Base-by-base conservation (phyloP, 805 yeast genomes). In the Nakazawaea peltata region DNA sequence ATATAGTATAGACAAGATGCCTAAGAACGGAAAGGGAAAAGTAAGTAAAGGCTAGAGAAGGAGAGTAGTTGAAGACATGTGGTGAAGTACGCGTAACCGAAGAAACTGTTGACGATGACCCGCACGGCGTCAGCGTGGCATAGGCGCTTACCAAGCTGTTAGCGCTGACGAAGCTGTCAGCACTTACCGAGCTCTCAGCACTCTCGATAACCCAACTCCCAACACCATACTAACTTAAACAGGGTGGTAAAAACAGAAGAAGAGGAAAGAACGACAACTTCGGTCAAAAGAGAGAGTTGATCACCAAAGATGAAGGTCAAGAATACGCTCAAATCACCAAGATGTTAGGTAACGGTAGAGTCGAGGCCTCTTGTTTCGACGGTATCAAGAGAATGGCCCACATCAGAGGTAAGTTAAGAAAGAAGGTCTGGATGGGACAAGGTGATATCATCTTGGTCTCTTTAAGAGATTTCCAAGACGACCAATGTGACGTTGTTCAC, bases 401-500 rank as follows among this genome's bases (percentile, higher is more conserved):
- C 58, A 92, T 92, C 56, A 85, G 99, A 74, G 99, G 99, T 53
- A 92, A 92, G 60, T 75, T 92, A 67, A 84, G 99, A 75, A 92
- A 92, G 81, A 92, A 90, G 76, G 98, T 92, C 42, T 92, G 99
- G 99, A 88, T 92, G 86, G 84, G 84, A 32, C 97, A 87, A 62
- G 98, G 98, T 68, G 99, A 92, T 59, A 92, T 92, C 51, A 86
- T 92, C 49, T 69, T 92, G 56, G 92, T 90, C 32, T 88, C 96
- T 6, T 75, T 92, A 51, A 87, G 99, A 73, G 99, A 92, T 55
- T 92, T 92, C 77, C 97, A 92, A 66, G 97, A 90, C 54, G 95
- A 85, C 44, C 94, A 84, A 61, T 92, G 97, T 70, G 99, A 92
- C 60, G 97, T 92, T 48, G 90, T 92, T 40, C 94, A 90, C 63